A percentile compares a stretch with the other conserved stretches of the same genome.
These are phyloP conservation scores for Daucus carota DNA, from an alignment of 129 eudicot genomes.

Conservation along the genomic window DH1_v3.0 NC_030382.2:58873501-58874000, in stretches of 20 bases:
- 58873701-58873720: conserved; percentile 76
- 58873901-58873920: conserved; percentile 45
- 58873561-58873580: too few relatives aligned
- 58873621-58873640: conserved; percentile 70
- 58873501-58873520: too few relatives aligned
- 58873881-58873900: conserved; percentile 77
- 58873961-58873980: conserved; percentile 66
- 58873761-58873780: conserved; percentile 38
- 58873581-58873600: conserved; percentile 11
- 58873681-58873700: conserved; percentile 92
- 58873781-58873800: background rate
- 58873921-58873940: conserved; percentile 60
- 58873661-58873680: conserved; percentile 68
- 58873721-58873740: conserved; percentile 51
- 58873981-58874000: conserved; percentile 74
- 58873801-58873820: too few relatives aligned
- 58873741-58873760: conserved; percentile 67
- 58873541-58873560: too few relatives aligned
- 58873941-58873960: conserved; percentile 59
- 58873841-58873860: conserved; percentile 19
- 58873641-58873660: conserved; percentile 81
- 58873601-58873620: conserved; percentile 91
- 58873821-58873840: too few relatives aligned
- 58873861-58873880: conserved; percentile 66
- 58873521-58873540: too few relatives aligned